A percentile compares a stretch with the other conserved stretches of the same genome.
Conservation (phyloP, 139 green algal species). For the Eudorina sp. region DNA sequence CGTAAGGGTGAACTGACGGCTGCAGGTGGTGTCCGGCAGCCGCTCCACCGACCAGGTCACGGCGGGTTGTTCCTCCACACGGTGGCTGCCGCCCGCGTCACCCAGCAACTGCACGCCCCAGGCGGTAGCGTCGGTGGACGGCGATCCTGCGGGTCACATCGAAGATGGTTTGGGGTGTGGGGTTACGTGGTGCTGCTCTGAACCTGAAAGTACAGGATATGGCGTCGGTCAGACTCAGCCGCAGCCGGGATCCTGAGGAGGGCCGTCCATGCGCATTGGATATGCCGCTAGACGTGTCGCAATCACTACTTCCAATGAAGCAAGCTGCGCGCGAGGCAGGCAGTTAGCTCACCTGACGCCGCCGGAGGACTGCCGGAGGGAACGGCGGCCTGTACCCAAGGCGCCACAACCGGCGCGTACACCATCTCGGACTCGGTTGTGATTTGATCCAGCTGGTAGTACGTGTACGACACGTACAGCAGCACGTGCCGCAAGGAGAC, state of each 20-base stretch:
- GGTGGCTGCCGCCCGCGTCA: neutral
- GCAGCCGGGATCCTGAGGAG: no score
- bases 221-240: no score
- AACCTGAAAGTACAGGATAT: no score
- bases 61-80: neutral
- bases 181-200: no score
- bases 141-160: no score
- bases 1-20: slow-evolving; percentile 45
- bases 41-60: neutral
- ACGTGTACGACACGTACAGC: slow-evolving; percentile 42
- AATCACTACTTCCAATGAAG: no score
- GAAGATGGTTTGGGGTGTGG: no score
- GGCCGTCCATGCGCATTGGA: no score
- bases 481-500: slow-evolving; percentile 36
- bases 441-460: slow-evolving; percentile 39
- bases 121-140: no score
- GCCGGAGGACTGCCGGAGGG: neutral
- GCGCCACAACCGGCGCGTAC: slow-evolving; percentile 32
- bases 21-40: slow-evolving; percentile 49
- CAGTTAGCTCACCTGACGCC: no score
- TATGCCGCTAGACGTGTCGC: no score
- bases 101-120: slow-evolving; percentile 37
- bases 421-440: slow-evolving; percentile 11
- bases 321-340: no score
- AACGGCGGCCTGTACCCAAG: neutral